Base-by-base conservation (phyloP, 306 rosid species). In the Pachyrhizus erosus region DNA sequence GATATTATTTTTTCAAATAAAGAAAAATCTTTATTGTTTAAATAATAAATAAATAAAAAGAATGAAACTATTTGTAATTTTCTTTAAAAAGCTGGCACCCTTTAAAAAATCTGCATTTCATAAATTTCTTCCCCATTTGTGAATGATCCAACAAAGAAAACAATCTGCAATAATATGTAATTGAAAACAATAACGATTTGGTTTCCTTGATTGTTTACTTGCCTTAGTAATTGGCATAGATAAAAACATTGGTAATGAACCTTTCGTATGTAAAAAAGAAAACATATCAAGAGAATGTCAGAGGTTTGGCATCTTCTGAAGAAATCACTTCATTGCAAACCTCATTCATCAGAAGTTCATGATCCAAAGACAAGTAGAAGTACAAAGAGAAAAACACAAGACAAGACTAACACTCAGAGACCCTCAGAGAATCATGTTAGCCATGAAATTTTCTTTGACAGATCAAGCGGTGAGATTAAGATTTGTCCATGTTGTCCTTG, bases 261-360 rank as follows among this genome's bases (percentile, higher is more conserved):
- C 21, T 15, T 52, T 37, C n/a, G 37, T 23, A 27, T 4, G 39
- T n/a, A 65, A 52, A 13, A 33, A 66, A 84, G 27, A 12, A n/a
- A 57, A 73, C 5, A 72, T 2, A 55, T 17, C 17, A 6, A 76
- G 8, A 73, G 24, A 73, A 89, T 89, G 92, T 70, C 89, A 27
- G 80, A 45, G 10, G 3, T 83, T 48, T 89, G 87, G 91, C 39
- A 1, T 67, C 33, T 75, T 83, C 69, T 88, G 73, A 89, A 76
- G 84, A 89, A 77, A 55, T 86, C 91, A 54, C 66, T 86, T 65
- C 67, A 20, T 37, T 87, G 90, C 89, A 89, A 83, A 58, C 27
- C 86, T 40, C 43, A 77, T n/a, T 76, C 75, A 33, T 75, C 84
- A 37, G 91, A 86, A 55, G 91, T 89, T 69, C 69, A 83, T 86